Conservation (phyloP, 352 stramenopile species). For the Pythium vanterpoolii region DNA sequence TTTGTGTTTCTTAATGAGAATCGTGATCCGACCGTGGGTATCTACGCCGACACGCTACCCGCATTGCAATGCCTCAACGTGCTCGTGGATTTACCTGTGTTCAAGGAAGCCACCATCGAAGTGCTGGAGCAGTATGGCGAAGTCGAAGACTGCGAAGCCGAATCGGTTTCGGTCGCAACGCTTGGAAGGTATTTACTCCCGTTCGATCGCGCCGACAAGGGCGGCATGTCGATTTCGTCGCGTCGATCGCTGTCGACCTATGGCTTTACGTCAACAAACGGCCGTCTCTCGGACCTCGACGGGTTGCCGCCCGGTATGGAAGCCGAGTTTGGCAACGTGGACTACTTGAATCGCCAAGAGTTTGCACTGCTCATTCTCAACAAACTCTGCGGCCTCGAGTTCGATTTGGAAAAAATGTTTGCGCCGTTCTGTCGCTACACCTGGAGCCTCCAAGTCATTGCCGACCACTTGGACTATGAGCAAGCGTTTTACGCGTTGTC, state of each 20-base stretch:
- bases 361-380: conserved; percentile 72
- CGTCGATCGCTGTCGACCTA: conserved; percentile 71
- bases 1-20: conserved; percentile 83
- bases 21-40: conserved; percentile 57
- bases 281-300: conserved; percentile 23
- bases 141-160: conserved; percentile 54
- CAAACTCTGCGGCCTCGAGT: conserved; percentile 77
- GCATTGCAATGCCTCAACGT: conserved; percentile 69
- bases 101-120: conserved; percentile 53
- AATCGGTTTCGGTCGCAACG: conserved; percentile 70
- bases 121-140: conserved; percentile 65
- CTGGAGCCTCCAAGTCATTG: conserved; percentile 80
- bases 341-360: conserved; percentile 77
- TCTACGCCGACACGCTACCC: conserved; percentile 77
- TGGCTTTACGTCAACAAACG: conserved; percentile 55
- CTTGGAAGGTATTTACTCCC: conserved; percentile 72
- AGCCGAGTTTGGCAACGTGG: conserved; percentile 68
- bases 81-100: conserved; percentile 58
- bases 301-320: conserved; percentile 41
- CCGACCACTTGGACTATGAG: conserved; percentile 75
- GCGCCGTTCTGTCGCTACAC: conserved; percentile 74
- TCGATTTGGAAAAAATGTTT: conserved; percentile 67
- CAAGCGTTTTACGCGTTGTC: conserved; percentile 76
- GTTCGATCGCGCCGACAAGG: conserved; percentile 51
- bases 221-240: conserved; percentile 73